Evolutionary conservation across 2,329 filamentous ascomycete species (phyloP).

Genomic region (Leptosphaerulina australis): DNA sequence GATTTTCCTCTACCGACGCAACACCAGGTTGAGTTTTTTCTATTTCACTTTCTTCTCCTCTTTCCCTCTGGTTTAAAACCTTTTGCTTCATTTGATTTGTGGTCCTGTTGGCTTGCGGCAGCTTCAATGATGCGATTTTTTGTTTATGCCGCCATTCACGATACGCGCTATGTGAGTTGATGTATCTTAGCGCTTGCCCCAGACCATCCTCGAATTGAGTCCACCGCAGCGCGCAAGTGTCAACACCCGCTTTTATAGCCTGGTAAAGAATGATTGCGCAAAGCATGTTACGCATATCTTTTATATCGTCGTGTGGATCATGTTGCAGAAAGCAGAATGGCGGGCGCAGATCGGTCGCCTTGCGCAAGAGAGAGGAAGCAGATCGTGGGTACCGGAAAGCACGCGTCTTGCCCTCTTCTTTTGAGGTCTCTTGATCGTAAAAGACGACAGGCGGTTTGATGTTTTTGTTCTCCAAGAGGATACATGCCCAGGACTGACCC

Average conservation of each 20-base stretch:
- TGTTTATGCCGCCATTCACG: constrained; percentile 13
- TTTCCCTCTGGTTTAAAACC: not conserved
- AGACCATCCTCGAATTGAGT: constrained; percentile 9
- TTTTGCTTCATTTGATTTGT: not conserved
- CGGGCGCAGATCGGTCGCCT: constrained; percentile 6
- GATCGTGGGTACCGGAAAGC: constrained; percentile 3
- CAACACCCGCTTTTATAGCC: not conserved
- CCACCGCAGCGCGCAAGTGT: constrained; percentile 15
- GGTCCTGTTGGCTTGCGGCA: no score
- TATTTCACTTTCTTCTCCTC: not conserved
- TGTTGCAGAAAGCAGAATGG: constrained; percentile 24
- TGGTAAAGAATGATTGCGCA: constrained; percentile 21
- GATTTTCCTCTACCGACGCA: not conserved
- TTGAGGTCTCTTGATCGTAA: not conserved
- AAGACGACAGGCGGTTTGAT: constrained; percentile 5
- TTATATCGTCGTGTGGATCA: constrained; percentile 1
- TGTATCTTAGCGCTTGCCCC: constrained; percentile 9
- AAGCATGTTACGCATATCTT: constrained; percentile 15
- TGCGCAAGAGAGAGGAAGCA: constrained; percentile 19
- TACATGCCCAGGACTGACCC: constrained; percentile 6
- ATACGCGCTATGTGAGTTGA: constrained; percentile 4
- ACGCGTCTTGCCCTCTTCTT: not conserved
- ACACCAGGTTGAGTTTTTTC: not conserved
- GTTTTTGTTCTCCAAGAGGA: not conserved
- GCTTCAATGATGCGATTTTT: not conserved